phyloP scores from a whole-genome alignment of 768 basidiomycete genomes.

The Bullera alba region DNA sequence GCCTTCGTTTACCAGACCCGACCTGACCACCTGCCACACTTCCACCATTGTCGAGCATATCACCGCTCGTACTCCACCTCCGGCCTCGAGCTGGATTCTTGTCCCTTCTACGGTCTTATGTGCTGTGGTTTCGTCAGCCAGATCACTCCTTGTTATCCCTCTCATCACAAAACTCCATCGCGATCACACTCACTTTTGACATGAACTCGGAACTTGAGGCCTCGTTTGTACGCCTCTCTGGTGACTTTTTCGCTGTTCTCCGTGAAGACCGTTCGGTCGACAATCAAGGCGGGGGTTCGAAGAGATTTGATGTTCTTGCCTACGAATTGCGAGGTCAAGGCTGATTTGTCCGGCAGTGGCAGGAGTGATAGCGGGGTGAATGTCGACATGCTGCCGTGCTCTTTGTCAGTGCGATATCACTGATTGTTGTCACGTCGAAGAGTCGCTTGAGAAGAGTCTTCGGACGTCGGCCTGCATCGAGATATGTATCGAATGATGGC shows the following conservation, averaged over 20 bases:
- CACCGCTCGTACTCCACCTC: conserved; percentile 54
- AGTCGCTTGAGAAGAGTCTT: too few species aligned
- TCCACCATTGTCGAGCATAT: conserved; percentile 80
- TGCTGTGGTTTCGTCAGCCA: conserved; percentile 6
- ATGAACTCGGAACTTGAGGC: conserved; percentile 69
- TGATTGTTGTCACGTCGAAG: too few species aligned
- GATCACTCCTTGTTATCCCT: neutral
- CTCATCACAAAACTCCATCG: too few species aligned
- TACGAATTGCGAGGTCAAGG: conserved; percentile 48
- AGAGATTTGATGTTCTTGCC: conserved; percentile 56
- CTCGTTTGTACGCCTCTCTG: conserved; percentile 58
- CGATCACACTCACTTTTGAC: conserved; percentile 54
- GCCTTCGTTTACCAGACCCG: conserved; percentile 63
- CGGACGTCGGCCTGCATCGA: too few species aligned
- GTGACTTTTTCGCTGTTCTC: conserved; percentile 71
- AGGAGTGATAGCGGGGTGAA: conserved; percentile 24
- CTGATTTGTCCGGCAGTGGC: conserved; percentile 21
- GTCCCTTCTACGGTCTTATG: conserved; percentile 68
- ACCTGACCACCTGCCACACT: conserved; percentile 64
- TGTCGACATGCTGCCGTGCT: too few species aligned
- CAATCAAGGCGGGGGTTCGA: conserved; percentile 69
- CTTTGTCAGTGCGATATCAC: too few species aligned
- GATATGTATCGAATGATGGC: too few species aligned
- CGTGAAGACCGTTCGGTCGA: conserved; percentile 66
- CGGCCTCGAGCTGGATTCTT: conserved; percentile 59